A percentile compares a stretch with the other conserved stretches of the same genome.
These are phyloP conservation scores for Ceratocystis destructans DNA, from an alignment of 2,329 filamentous ascomycete species.

Conservation along the genomic window DNA sequence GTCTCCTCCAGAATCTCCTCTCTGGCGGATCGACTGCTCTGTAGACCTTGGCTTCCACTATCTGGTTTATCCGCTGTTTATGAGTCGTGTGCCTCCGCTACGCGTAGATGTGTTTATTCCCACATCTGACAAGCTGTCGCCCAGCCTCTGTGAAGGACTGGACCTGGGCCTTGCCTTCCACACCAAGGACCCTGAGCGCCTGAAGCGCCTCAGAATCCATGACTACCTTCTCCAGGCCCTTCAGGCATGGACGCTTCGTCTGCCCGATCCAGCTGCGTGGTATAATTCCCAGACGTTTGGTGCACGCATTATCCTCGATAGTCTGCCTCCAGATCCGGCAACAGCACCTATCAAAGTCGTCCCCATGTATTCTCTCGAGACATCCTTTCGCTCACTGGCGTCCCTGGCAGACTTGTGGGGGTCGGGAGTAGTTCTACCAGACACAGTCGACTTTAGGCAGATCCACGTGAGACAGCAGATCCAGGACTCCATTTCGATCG, in stretches of 20 bases:
- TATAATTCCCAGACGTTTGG: conserved; percentile 42
- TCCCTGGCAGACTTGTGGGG: conserved; percentile 34
- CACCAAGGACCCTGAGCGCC: conserved; percentile 36
- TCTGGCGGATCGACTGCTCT: conserved; percentile 48
- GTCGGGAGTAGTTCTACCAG: conserved; percentile 30
- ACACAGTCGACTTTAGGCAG: conserved; percentile 35
- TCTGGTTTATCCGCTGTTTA: conserved; percentile 41
- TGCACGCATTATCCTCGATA: conserved; percentile 41
- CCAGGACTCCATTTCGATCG: conserved; percentile 46
- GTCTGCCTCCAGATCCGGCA: conserved; percentile 34
- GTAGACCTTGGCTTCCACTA: conserved; percentile 44
- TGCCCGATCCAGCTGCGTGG: conserved; percentile 24
- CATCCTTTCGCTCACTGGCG: conserved; percentile 34
- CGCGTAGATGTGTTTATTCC: conserved; percentile 46
- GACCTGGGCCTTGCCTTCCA: conserved; percentile 41
- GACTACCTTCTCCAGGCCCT: conserved; percentile 41
- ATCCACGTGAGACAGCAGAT: conserved; percentile 40
- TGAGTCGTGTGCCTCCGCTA: conserved; percentile 34
- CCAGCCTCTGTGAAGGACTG: conserved; percentile 33
- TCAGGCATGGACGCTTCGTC: conserved; percentile 34
- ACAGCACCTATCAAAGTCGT: conserved; percentile 35
- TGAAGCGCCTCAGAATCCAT: conserved; percentile 38
- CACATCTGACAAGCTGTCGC: conserved; percentile 32
- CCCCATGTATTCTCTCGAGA: conserved; percentile 40
- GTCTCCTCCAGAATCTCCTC: conserved; percentile 29